Evolutionary conservation across 352 stramenopile genomes (phyloP).

Genomic region (Phytophthora hybrid): DNA sequence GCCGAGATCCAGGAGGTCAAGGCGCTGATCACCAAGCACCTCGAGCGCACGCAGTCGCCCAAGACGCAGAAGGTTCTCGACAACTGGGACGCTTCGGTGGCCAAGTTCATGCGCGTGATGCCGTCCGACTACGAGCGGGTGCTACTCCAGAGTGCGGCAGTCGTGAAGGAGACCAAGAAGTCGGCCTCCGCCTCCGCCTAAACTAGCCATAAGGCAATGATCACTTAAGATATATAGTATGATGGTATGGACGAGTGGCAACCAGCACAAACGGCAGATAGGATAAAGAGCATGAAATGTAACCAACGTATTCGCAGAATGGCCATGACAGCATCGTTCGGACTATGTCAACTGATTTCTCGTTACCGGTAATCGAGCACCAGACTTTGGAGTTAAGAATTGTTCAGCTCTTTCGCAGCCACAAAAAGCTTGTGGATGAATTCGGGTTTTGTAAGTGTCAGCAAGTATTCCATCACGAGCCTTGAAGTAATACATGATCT

Average conservation of each 20-base stretch:
- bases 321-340: neutral
- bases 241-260: constrained; percentile 10
- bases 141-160: constrained; percentile 47
- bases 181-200: constrained; percentile 35
- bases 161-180: constrained; percentile 48
- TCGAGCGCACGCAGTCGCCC: constrained; percentile 88
- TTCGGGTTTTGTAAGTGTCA: neutral
- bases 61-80: constrained; percentile 90
- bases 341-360: neutral
- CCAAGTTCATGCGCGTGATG: constrained; percentile 73
- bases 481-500: constrained; percentile 10
- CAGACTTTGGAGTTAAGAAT: constrained; percentile 21
- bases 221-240: constrained; percentile 34
- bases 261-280: constrained; percentile 2
- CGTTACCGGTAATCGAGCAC: too few relatives aligned
- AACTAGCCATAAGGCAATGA: constrained; percentile 18
- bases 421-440: constrained; percentile 9
- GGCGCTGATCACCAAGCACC: constrained; percentile 90
- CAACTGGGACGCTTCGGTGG: constrained; percentile 84
- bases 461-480: neutral
- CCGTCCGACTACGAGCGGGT: constrained; percentile 75
- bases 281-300: constrained; percentile 19
- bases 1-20: constrained; percentile 85
- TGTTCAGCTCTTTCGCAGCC: constrained; percentile 18
- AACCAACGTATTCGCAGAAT: constrained; percentile 3